Evolutionary conservation across 1,139 yeast genomes (phyloP).

Genomic region (Scheffersomyces parashehatae): DNA sequence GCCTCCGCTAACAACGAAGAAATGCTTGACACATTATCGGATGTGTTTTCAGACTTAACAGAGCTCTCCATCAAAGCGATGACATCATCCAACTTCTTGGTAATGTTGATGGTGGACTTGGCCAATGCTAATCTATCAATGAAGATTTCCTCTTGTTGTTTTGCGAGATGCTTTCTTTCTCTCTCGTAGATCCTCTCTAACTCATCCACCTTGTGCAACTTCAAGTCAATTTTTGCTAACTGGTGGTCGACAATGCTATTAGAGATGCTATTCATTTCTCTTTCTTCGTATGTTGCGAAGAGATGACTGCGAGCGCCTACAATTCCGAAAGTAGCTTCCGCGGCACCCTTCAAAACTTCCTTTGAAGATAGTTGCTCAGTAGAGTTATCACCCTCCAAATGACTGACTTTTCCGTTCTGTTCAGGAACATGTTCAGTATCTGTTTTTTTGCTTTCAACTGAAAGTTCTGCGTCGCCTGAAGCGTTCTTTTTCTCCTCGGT

Average conservation of each 20-base stretch:
- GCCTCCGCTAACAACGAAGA: slow-evolving; percentile 45
- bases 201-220: slow-evolving; percentile 66
- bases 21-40: slow-evolving; percentile 14
- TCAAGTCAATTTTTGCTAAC: slow-evolving; percentile 72
- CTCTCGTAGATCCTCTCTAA: slow-evolving; percentile 78
- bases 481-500: slow-evolving; percentile 4
- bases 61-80: slow-evolving; percentile 32
- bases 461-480: background rate
- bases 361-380: slow-evolving; percentile 2
- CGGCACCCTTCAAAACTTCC: slow-evolving; percentile 43
- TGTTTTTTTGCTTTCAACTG: background rate
- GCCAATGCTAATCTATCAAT: slow-evolving; percentile 76
- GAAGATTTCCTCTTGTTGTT: slow-evolving; percentile 79
- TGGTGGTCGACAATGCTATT: slow-evolving; percentile 68
- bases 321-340: slow-evolving; percentile 59
- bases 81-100: slow-evolving; percentile 49
- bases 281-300: slow-evolving; percentile 79
- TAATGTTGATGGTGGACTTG: slow-evolving; percentile 55
- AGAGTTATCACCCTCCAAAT: slow-evolving; percentile 5
- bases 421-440: slow-evolving; percentile 7
- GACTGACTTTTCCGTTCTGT: background rate
- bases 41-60: slow-evolving; percentile 1
- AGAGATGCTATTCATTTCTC: slow-evolving; percentile 66
- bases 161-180: slow-evolving; percentile 72
- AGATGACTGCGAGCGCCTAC: slow-evolving; percentile 83